These are phyloP conservation scores for Tulasnella sp. DNA, from an alignment of 768 basidiomycete genomes.

Conservation along the genomic window DNA sequence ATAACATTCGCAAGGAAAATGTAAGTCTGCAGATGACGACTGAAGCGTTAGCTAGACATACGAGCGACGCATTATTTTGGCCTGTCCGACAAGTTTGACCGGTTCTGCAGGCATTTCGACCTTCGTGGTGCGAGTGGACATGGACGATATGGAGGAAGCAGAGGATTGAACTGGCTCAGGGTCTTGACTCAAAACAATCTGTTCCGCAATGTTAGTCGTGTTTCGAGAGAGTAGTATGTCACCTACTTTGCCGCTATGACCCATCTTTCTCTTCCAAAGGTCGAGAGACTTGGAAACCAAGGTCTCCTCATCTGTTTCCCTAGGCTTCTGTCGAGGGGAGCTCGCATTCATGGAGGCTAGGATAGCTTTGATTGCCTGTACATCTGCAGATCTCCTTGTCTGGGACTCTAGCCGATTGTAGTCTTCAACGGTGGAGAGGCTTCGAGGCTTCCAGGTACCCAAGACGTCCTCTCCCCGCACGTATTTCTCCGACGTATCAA, in stretches of 20 bases:
- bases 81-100: slow-evolving; percentile 57
- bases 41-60: slow-evolving; percentile 21
- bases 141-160: slow-evolving; percentile 25
- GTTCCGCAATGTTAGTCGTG: slow-evolving; percentile 6
- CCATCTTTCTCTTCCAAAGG: slow-evolving; percentile 79
- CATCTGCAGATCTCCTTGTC: slow-evolving; percentile 72
- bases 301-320: slow-evolving; percentile 33
- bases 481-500: slow-evolving; percentile 92
- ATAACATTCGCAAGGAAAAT: background rate
- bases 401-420: slow-evolving; percentile 59
- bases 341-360: slow-evolving; percentile 27
- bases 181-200: slow-evolving; percentile 74
- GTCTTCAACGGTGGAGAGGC: slow-evolving; percentile 82
- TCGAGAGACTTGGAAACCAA: slow-evolving; percentile 54
- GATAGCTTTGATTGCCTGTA: slow-evolving; percentile 77
- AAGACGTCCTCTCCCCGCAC: slow-evolving; percentile 85
- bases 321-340: slow-evolving; percentile 22
- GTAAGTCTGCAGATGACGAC: slow-evolving; percentile 5
- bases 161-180: slow-evolving; percentile 24
- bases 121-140: slow-evolving; percentile 25
- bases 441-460: slow-evolving; percentile 74
- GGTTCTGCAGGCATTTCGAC: slow-evolving; percentile 34
- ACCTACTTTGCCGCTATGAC: slow-evolving; percentile 57
- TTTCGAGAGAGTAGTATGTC: slow-evolving; percentile 18
- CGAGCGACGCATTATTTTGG: slow-evolving; percentile 65